These are phyloP conservation scores for Ascochyta clinopodiicola DNA, from an alignment of 2,329 filamentous ascomycete species.

Conservation along the genomic window DNA sequence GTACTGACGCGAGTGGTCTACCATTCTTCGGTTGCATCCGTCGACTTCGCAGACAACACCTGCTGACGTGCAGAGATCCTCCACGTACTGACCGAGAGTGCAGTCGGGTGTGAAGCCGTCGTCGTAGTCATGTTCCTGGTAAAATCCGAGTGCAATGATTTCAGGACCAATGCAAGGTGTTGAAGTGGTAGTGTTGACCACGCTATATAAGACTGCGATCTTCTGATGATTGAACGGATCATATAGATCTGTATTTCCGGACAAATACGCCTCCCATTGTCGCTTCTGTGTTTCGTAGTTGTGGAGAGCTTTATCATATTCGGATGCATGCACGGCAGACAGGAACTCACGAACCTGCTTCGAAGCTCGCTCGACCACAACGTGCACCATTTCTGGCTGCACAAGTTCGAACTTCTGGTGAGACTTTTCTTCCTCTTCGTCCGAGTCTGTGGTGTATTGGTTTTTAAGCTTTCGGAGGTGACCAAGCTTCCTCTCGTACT, in stretches of 20 bases:
- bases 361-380: conserved; percentile 78
- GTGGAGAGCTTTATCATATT: conserved; percentile 93
- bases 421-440: conserved; percentile 38
- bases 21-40: conserved; percentile 86
- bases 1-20: conserved; percentile 93
- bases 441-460: conserved; percentile 60
- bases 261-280: conserved; percentile 95
- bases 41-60: conserved; percentile 80
- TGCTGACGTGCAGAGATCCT: conserved; percentile 81
- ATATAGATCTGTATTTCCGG: conserved; percentile 86
- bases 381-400: conserved; percentile 92
- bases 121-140: conserved; percentile 82
- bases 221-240: conserved; percentile 96
- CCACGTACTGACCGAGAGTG: conserved; percentile 92
- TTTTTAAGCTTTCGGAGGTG: conserved; percentile 85
- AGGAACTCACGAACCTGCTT: conserved; percentile 91
- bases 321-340: conserved; percentile 92
- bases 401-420: conserved; percentile 86
- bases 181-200: conserved; percentile 91
- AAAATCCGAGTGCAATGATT: conserved; percentile 89
- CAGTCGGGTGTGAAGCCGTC: conserved; percentile 80
- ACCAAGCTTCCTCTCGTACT: conserved; percentile 83
- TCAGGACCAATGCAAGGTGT: conserved; percentile 92
- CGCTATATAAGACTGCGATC: conserved; percentile 91
- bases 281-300: conserved; percentile 93